A percentile compares a stretch with the other conserved stretches of the same genome.
Evolutionary conservation across 106 monocot species (phyloP).

Genomic region (Allium fistulosum): DNA sequence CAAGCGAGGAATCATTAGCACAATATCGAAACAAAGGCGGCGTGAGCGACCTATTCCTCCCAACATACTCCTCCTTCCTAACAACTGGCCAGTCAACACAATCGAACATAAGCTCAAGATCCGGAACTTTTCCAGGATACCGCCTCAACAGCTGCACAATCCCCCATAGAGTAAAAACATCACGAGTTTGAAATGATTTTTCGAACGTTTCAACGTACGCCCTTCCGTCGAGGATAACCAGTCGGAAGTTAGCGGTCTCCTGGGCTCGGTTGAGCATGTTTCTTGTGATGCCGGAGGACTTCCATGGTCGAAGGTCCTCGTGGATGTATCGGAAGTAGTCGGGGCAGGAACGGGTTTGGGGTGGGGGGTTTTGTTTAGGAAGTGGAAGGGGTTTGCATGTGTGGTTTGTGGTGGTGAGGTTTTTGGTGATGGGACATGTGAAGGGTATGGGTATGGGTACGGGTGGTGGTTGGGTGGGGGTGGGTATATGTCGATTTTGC

Average conservation of each 20-base stretch:
- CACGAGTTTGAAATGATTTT: slow-evolving; percentile 33
- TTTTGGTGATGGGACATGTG: neutral
- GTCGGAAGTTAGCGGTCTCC: slow-evolving; percentile 37
- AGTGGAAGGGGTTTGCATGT: neutral
- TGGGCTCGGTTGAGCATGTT: slow-evolving; percentile 34
- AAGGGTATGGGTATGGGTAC: neutral
- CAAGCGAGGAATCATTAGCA: slow-evolving; percentile 32
- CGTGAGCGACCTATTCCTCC: neutral
- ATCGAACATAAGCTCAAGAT: slow-evolving; percentile 81
- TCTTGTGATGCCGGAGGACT: slow-evolving; percentile 31
- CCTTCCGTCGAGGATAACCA: slow-evolving; percentile 24
- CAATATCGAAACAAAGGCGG: slow-evolving; percentile 62
- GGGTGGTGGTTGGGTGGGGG: neutral
- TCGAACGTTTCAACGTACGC: slow-evolving; percentile 27
- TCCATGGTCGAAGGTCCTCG: slow-evolving; percentile 63
- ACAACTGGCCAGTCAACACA: slow-evolving; percentile 55
- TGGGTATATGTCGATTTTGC: neutral
- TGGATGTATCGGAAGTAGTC: slow-evolving; percentile 71
- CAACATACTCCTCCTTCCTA: slow-evolving; percentile 10
- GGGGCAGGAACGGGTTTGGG: slow-evolving; percentile 26
- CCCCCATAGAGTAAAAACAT: slow-evolving; percentile 62
- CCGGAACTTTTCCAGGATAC: slow-evolving; percentile 61
- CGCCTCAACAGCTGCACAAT: slow-evolving; percentile 66
- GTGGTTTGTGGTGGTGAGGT: neutral
- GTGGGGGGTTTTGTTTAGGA: neutral